phyloP scores from a whole-genome alignment of 163 green algal genomes.

The Chlamydomonas reinhardtii region DNA sequence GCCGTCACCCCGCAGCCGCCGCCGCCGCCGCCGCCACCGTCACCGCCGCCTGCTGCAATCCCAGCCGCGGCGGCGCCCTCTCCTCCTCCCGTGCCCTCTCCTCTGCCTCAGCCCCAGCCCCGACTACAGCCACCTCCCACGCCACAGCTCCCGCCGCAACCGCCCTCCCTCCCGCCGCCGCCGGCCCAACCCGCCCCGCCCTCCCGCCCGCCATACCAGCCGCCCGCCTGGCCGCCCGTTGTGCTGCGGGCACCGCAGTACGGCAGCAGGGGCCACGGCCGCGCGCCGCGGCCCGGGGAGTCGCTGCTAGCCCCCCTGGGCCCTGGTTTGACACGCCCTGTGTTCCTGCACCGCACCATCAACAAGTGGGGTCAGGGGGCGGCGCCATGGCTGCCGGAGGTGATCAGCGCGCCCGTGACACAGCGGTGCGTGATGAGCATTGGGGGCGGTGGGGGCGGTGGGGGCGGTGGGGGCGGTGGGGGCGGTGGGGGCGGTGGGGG shows the following conservation, averaged over 20 bases:
- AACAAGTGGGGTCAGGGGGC: slow-evolving; percentile 51
- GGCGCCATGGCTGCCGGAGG: slow-evolving; percentile 37
- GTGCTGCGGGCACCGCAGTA: not conserved
- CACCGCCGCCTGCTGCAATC: not conserved
- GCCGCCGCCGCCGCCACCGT: not conserved
- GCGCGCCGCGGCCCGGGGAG: not conserved
- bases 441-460: no score
- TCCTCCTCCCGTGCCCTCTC: not conserved
- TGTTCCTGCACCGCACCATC: slow-evolving; percentile 70
- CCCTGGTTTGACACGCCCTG: slow-evolving; percentile 32
- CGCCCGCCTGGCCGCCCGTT: no score
- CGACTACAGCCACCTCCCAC: no score
- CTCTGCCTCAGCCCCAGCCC: not conserved
- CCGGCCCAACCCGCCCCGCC: no score
- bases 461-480: not conserved
- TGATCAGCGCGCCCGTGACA: slow-evolving; percentile 61
- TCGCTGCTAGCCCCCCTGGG: slow-evolving; percentile 1
- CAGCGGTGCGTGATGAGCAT: slow-evolving; percentile 38
- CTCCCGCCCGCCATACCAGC: no score
- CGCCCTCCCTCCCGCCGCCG: not conserved
- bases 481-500: no score
- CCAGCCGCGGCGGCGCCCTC: not conserved
- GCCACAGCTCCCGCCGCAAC: no score
- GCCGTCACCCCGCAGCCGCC: not conserved
- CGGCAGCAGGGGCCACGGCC: not conserved